Evolutionary conservation across 169 alveolate species (phyloP).

Genomic region (Miamiensis avidus): DNA sequence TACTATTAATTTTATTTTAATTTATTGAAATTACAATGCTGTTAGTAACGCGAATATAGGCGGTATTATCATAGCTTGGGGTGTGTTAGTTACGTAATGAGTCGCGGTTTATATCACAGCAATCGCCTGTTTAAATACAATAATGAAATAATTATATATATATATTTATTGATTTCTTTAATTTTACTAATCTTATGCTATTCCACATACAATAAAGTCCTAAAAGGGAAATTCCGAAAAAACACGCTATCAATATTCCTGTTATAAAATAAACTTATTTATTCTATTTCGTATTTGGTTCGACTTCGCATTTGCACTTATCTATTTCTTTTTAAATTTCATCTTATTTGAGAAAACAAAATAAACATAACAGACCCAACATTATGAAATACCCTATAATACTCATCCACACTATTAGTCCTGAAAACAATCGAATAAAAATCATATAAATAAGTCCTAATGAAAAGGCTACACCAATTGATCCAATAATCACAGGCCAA

Average conservation of each 20-base stretch:
- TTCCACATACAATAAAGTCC: neutral
- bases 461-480: constrained; percentile 13
- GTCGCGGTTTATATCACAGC: neutral
- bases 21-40: neutral
- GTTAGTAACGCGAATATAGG: neutral
- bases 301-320: neutral
- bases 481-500: constrained; percentile 8
- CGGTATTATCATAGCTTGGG: neutral
- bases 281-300: neutral
- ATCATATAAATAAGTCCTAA: constrained; percentile 16
- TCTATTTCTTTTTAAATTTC: neutral
- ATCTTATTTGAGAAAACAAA: neutral
- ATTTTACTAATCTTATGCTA: neutral
- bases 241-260: neutral
- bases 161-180: too few relatives aligned
- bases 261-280: too few relatives aligned
- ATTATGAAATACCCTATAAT: constrained; percentile 2
- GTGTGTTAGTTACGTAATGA: neutral
- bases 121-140: neutral
- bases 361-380: neutral
- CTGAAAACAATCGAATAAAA: constrained; percentile 18
- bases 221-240: too few relatives aligned
- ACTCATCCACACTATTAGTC: constrained; percentile 11
- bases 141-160: too few relatives aligned
- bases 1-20: too few relatives aligned